A percentile compares a stretch with the other conserved stretches of the same genome.
Conservation (phyloP, 164 flowering plant genomes). For the Paratinospora sagittata region DNA sequence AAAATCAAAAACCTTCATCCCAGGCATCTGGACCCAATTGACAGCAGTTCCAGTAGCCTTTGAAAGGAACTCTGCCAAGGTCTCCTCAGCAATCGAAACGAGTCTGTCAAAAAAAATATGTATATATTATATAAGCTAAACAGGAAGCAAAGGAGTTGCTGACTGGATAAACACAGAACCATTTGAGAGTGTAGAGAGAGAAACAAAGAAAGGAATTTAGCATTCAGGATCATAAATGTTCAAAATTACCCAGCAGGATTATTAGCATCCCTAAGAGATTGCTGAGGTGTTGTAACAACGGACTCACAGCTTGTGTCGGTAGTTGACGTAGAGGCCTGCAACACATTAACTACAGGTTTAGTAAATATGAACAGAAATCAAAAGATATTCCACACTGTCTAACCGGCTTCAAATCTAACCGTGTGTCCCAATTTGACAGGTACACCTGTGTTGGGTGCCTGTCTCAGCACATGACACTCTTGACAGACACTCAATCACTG, state of each 20-base stretch:
- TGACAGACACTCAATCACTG: no score
- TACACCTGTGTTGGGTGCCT: no score
- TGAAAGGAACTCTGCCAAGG: constrained; percentile 80
- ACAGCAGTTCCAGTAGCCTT: constrained; percentile 94
- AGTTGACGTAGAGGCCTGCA: constrained; percentile 40
- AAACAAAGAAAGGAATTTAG: neutral
- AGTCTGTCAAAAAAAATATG: constrained; percentile 39
- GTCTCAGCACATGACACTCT: no score
- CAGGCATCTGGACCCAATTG: constrained; percentile 94
- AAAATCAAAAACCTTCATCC: constrained; percentile 60
- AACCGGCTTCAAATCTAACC: no score
- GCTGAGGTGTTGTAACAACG: constrained; percentile 67
- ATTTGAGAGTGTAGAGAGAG: neutral
- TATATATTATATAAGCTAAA: neutral
- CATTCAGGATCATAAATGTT: constrained; percentile 5
- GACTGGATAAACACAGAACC: neutral
- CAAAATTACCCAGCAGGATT: constrained; percentile 70
- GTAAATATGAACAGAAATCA: neutral
- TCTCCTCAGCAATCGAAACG: constrained; percentile 76
- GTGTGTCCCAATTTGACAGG: no score
- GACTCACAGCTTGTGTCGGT: constrained; percentile 70
- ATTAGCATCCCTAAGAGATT: constrained; percentile 55
- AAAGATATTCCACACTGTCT: neutral
- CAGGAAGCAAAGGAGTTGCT: neutral
- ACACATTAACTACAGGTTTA: neutral